phyloP scores from a whole-genome alignment of 352 stramenopile genomes.

The Phytophthora chlamydospora region DNA sequence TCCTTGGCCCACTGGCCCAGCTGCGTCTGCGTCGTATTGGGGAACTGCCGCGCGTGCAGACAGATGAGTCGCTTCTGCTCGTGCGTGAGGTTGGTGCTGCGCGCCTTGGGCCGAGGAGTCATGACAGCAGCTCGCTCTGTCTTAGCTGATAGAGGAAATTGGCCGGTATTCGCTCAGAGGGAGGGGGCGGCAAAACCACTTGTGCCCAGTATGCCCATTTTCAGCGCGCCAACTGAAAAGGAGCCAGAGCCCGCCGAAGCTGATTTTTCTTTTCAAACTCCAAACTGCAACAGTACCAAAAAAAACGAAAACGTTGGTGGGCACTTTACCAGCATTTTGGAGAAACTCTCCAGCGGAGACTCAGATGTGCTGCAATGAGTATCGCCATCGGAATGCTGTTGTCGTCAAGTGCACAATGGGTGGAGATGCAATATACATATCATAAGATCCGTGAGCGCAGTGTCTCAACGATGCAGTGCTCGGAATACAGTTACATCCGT shows the following conservation, averaged over 20 bases:
- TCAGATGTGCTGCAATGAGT: too few relatives aligned
- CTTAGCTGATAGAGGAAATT: slow-evolving; percentile 26
- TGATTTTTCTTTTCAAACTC: slow-evolving; percentile 6
- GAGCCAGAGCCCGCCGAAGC: slow-evolving; percentile 8
- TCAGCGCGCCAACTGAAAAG: slow-evolving; percentile 1
- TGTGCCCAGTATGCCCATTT: slow-evolving; percentile 4
- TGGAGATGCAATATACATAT: too few relatives aligned
- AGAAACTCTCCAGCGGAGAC: too few relatives aligned
- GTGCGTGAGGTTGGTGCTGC: slow-evolving; percentile 82
- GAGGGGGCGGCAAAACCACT: slow-evolving; percentile 3
- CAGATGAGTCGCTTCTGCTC: slow-evolving; percentile 86
- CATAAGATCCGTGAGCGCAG: too few relatives aligned
- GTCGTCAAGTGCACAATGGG: too few relatives aligned
- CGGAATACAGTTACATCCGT: too few relatives aligned
- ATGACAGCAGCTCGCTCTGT: slow-evolving; percentile 27
- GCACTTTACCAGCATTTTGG: too few relatives aligned
- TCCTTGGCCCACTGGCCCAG: slow-evolving; percentile 76
- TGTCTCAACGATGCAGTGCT: too few relatives aligned
- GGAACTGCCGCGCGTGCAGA: slow-evolving; percentile 71
- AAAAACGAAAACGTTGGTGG: too few relatives aligned
- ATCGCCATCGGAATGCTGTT: too few relatives aligned
- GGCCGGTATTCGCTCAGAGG: slow-evolving; percentile 16
- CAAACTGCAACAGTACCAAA: too few relatives aligned
- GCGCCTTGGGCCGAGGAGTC: slow-evolving; percentile 37
- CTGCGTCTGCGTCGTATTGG: slow-evolving; percentile 75